Evolutionary conservation across 2,329 filamentous ascomycete genomes (phyloP).

Genomic region (Alternaria solani): DNA sequence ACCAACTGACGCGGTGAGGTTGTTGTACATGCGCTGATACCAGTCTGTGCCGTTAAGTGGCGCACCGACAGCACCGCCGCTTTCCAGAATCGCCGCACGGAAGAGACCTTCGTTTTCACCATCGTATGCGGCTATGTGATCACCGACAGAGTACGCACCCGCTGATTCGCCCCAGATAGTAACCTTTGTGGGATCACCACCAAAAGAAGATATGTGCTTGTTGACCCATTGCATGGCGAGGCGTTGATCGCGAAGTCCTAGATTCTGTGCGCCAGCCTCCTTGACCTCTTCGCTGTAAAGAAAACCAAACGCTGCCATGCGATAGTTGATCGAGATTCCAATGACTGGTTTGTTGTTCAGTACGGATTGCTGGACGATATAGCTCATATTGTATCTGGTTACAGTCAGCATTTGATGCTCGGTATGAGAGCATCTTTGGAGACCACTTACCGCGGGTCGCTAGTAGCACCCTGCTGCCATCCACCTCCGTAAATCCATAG

Average conservation of each 20-base stretch:
- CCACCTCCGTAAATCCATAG: conserved; percentile 48
- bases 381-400: conserved; percentile 40
- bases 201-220: conserved; percentile 60
- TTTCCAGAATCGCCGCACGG: conserved; percentile 53
- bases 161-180: conserved; percentile 68
- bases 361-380: conserved; percentile 42
- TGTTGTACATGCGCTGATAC: conserved; percentile 44
- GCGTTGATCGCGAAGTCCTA: conserved; percentile 69
- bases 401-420: background rate
- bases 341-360: conserved; percentile 43
- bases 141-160: conserved; percentile 65
- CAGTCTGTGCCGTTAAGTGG: conserved; percentile 43
- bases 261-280: conserved; percentile 51
- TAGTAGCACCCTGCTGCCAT: conserved; percentile 44
- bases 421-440: background rate
- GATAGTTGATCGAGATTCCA: conserved; percentile 57
- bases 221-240: conserved; percentile 68
- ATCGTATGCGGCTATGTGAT: conserved; percentile 51
- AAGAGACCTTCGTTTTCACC: conserved; percentile 52
- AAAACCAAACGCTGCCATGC: conserved; percentile 60
- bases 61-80: conserved; percentile 43
- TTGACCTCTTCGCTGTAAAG: conserved; percentile 54
- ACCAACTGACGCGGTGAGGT: conserved; percentile 36
- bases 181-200: conserved; percentile 66
- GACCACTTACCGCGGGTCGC: conserved; percentile 37